A percentile compares a stretch with the other conserved stretches of the same genome.
phyloP scores from a whole-genome alignment of 768 basidiomycete genomes.

The Collybiopsis luxurians region DNA sequence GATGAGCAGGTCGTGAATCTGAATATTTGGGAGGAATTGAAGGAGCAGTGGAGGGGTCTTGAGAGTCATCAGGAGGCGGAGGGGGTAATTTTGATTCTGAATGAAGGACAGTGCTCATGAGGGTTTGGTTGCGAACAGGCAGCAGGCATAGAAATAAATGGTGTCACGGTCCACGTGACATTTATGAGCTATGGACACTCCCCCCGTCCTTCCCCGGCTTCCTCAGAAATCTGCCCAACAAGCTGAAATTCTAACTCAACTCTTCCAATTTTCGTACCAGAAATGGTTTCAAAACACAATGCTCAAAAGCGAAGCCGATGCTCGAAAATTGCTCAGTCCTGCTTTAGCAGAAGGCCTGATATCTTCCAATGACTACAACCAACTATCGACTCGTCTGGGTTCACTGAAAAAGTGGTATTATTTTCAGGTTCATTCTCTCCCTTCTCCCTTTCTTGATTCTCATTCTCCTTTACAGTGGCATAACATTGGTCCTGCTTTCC shows the following conservation, averaged over 20 bases:
- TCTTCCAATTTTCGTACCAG: neutral
- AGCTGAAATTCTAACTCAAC: neutral
- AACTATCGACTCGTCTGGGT: neutral
- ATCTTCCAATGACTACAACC: neutral
- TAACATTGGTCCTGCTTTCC: neutral
- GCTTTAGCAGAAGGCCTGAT: neutral
- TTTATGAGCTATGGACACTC: too few species aligned
- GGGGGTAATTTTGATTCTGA: neutral
- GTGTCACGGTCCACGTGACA: neutral
- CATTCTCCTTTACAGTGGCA: neutral
- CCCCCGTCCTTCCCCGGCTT: too few species aligned
- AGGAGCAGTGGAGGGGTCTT: neutral
- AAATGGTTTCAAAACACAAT: neutral
- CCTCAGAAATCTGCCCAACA: too few species aligned
- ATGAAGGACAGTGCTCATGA: conserved; percentile 4
- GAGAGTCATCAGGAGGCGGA: conserved; percentile 1
- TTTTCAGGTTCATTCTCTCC: neutral
- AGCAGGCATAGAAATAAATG: too few species aligned
- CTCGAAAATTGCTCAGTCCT: neutral
- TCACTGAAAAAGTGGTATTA: neutral
- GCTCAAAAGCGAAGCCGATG: neutral
- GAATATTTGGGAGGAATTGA: neutral
- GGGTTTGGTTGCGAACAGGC: neutral
- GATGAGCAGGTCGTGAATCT: neutral
- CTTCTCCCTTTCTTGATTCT: neutral